These are phyloP conservation scores for Hypericum perforatum DNA, from an alignment of 345 rosid genomes.

Conservation along the genomic window DNA sequence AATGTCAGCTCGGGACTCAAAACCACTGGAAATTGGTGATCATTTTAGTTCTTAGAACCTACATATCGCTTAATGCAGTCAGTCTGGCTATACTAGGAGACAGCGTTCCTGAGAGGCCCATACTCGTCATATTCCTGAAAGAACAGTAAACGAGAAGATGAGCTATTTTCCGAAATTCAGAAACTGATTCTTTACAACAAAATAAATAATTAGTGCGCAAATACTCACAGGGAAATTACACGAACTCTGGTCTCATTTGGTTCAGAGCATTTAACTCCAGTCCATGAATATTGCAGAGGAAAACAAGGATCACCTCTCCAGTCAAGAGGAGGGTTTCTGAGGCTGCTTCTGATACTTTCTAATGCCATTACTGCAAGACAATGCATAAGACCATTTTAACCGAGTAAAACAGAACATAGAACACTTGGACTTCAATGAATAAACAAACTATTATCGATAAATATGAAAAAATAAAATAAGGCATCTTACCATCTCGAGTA, in stretches of 20 bases:
- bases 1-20: constrained; percentile 1
- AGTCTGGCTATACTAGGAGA: constrained; percentile 44
- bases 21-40: not conserved
- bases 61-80: constrained; percentile 77
- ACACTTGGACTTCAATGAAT: no score
- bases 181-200: not conserved
- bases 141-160: constrained; percentile 11
- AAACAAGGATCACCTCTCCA: constrained; percentile 93
- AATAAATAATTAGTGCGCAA: constrained; percentile 2
- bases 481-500: constrained; percentile 66
- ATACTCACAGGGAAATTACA: constrained; percentile 59
- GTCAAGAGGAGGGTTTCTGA: constrained; percentile 51
- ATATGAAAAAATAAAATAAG: not conserved
- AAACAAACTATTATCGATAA: no score
- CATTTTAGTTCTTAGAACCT: constrained; percentile 20
- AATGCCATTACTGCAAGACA: constrained; percentile 46
- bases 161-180: constrained; percentile 1
- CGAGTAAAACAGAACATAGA: not conserved
- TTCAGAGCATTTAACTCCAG: constrained; percentile 62
- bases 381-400: not conserved
- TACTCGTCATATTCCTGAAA: constrained; percentile 62
- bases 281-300: constrained; percentile 62
- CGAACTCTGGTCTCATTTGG: constrained; percentile 47
- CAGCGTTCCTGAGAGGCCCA: constrained; percentile 63
- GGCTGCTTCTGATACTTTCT: constrained; percentile 33